Evolutionary conservation across 306 rosid species (phyloP).

Genomic region (Vicia sativa): DNA sequence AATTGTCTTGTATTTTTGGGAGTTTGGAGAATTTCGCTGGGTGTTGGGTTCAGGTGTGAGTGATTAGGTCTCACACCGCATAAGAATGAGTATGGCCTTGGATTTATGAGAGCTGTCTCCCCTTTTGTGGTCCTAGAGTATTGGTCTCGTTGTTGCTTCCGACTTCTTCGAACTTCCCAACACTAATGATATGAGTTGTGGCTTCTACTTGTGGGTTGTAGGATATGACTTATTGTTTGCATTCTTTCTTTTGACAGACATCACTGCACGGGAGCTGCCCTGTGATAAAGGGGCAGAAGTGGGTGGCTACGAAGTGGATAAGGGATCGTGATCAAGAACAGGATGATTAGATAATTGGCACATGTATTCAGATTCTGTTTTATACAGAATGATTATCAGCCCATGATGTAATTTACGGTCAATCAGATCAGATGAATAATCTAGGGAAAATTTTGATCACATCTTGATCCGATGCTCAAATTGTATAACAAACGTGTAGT

Average conservation of each 20-base stretch:
- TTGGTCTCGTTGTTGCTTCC: too few species aligned
- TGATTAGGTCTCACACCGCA: too few species aligned
- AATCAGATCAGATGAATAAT: constrained; percentile 32
- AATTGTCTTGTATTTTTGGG: too few species aligned
- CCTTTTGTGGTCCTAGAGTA: too few species aligned
- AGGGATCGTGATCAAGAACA: constrained; percentile 63
- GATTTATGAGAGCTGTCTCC: too few species aligned
- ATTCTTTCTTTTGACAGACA: constrained; percentile 57
- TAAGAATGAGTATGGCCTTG: too few species aligned
- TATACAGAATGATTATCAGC: constrained; percentile 8
- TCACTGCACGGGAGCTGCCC: constrained; percentile 96
- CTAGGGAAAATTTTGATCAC: constrained; percentile 23
- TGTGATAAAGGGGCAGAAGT: constrained; percentile 79
- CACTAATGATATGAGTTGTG: too few species aligned
- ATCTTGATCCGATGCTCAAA: constrained; percentile 22
- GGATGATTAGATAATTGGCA: constrained; percentile 39
- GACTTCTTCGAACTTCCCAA: too few species aligned
- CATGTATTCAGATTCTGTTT: constrained; percentile 15
- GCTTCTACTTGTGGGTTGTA: background rate
- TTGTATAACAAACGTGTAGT: constrained; percentile 21
- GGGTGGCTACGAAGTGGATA: constrained; percentile 98
- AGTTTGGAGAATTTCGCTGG: too few species aligned
- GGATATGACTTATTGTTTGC: constrained; percentile 28
- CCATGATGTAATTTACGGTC: constrained; percentile 23
- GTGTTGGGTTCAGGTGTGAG: too few species aligned